phyloP scores from a whole-genome alignment of 2,329 filamentous ascomycete genomes.

The Botrytis pseudocinerea region DNA sequence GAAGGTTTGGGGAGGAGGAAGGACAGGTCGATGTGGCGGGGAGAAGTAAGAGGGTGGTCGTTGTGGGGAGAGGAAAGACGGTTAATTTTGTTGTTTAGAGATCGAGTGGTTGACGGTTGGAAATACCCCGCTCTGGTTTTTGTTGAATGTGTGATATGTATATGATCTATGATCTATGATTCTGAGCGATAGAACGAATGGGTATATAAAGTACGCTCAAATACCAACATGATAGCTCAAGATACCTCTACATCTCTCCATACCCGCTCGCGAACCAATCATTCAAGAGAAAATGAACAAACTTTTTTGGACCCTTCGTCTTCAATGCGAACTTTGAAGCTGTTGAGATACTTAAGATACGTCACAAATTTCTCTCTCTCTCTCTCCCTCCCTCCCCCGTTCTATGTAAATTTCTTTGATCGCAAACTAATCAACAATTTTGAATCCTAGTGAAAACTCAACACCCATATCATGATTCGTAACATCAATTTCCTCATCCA shows the following conservation, averaged over 20 bases:
- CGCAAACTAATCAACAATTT: no score
- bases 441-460: background rate
- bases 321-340: background rate
- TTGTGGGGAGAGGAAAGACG: constrained; percentile 65
- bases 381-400: no score
- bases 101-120: background rate
- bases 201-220: background rate
- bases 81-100: constrained; percentile 68
- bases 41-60: constrained; percentile 63
- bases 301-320: no score
- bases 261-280: background rate
- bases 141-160: background rate
- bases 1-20: constrained; percentile 48
- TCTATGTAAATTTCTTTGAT: no score
- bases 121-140: background rate
- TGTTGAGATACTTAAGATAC: background rate
- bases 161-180: background rate
- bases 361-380: background rate
- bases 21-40: constrained; percentile 49
- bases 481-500: background rate
- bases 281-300: background rate
- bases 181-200: background rate
- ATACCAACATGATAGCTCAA: background rate
- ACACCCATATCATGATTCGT: background rate
- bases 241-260: background rate